These are phyloP conservation scores for Fusarium temperatum DNA, from an alignment of 2,329 filamentous ascomycete genomes.

Conservation along the genomic window DNA sequence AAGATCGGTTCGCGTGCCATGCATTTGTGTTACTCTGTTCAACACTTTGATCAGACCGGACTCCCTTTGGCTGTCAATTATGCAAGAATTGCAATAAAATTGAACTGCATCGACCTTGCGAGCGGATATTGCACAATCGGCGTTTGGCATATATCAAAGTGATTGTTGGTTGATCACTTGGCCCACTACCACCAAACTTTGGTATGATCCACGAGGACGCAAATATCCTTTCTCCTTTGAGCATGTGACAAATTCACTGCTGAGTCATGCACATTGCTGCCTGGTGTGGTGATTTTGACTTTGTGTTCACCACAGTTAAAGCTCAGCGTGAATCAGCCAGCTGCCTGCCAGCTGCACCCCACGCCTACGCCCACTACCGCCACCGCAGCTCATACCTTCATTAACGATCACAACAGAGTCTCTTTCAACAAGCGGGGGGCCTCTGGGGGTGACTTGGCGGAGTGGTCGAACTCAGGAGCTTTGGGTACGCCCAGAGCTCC, in stretches of 20 bases:
- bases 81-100: not conserved
- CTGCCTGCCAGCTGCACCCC: slow-evolving; percentile 13
- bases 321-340: not conserved
- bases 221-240: not conserved
- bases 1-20: not conserved
- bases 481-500: not conserved
- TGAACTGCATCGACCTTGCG: not conserved
- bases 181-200: not conserved
- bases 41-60: not conserved
- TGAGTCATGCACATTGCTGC: not conserved
- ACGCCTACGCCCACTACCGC: not conserved
- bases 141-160: not conserved
- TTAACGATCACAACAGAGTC: not conserved
- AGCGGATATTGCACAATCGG: not conserved
- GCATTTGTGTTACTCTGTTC: not conserved
- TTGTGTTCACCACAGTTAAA: not conserved
- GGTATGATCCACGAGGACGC: not conserved
- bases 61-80: not conserved
- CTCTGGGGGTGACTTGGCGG: not conserved
- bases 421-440: slow-evolving; percentile 16
- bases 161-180: not conserved
- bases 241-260: not conserved
- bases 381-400: slow-evolving; percentile 1
- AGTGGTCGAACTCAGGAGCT: not conserved
- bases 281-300: not conserved